A percentile compares a stretch with the other conserved stretches of the same genome.
These are phyloP conservation scores for Aspergillus felis DNA, from an alignment of 2,329 filamentous ascomycete genomes.

Conservation along the genomic window DNA sequence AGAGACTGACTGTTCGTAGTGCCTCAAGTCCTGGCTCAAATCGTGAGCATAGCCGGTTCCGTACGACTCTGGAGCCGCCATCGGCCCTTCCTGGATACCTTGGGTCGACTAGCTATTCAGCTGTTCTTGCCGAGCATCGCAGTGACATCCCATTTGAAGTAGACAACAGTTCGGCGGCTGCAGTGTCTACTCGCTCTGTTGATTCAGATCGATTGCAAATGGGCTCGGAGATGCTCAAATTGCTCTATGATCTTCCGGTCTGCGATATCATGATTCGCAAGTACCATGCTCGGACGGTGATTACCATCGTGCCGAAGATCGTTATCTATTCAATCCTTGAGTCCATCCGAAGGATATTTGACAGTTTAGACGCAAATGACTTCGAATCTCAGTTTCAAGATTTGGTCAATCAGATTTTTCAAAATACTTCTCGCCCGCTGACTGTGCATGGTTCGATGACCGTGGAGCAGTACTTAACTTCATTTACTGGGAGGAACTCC, in stretches of 20 bases:
- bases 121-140: slow-evolving; percentile 31
- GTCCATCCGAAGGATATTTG: slow-evolving; percentile 24
- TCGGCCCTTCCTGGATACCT: slow-evolving; percentile 31
- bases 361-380: slow-evolving; percentile 18
- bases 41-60: slow-evolving; percentile 15
- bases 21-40: slow-evolving; percentile 21
- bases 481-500: slow-evolving; percentile 28
- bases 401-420: slow-evolving; percentile 26
- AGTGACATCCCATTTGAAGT: slow-evolving; percentile 31
- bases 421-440: slow-evolving; percentile 27
- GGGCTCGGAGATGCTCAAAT: slow-evolving; percentile 26
- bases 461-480: slow-evolving; percentile 27
- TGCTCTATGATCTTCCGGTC: slow-evolving; percentile 25
- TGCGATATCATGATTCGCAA: slow-evolving; percentile 24
- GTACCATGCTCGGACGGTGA: slow-evolving; percentile 21
- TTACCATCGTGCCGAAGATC: slow-evolving; percentile 20
- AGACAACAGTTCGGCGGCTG: slow-evolving; percentile 18
- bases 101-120: slow-evolving; percentile 34
- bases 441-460: slow-evolving; percentile 25
- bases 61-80: slow-evolving; percentile 20
- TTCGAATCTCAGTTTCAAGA: slow-evolving; percentile 25
- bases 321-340: slow-evolving; percentile 24
- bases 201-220: slow-evolving; percentile 28
- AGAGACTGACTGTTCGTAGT: slow-evolving; percentile 11
- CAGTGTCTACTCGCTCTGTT: slow-evolving; percentile 11